Evolutionary conservation across 176 grass and related monocot genomes (phyloP), one percentile per base, ranked within the genome.

Genomic region (Pontederia paniculata): DNA sequence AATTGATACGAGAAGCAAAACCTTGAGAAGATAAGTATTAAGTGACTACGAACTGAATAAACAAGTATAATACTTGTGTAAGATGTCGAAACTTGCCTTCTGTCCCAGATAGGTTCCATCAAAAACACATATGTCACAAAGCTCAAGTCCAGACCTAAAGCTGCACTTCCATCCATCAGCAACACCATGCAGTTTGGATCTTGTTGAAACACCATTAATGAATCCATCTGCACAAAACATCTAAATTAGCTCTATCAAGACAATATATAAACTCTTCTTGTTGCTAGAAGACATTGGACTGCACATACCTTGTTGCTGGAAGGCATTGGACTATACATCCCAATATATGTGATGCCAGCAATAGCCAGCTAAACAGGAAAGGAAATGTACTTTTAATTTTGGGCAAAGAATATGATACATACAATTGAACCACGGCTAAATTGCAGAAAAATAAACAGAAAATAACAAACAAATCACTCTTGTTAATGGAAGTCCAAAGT

Each of bases 21-120:
- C 28, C 28, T 37, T 37, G 28, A 5, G 5, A 37, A 37, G 28
- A 37, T 37, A 37, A n/a, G 28, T 37, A 6, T 37, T 6, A 37
- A 37, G 7, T 37, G 28, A 37, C 28, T 37, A 37, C n/a, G n/a
- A n/a, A 37, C 28, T 37, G 28, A 37, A 37, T 6, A 57, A 57
- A 17, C 13, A 31, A 59, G 17, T 22, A 22, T 9, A 42, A 23
- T 21, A 62, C 13, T 8, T 9, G 45, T 17, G 11, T 50, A 44
- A 44, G 17, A 42, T 37, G 28, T 2, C 63, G 10, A 45, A 25
- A 46, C 19, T 69, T 80, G 85, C 91, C 91, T 97, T 70, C 86
- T 86, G 50, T 97, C 86, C 91, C 91, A 97, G 67, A 97, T 97
- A 61, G 91, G 91, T 76, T 97, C 91, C 91, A 97, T 97, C 63